Evolutionary conservation across 2,329 filamentous ascomycete genomes (phyloP), one percentile per base, ranked within the genome.

Genomic region (Aspergillus uvarum): DNA sequence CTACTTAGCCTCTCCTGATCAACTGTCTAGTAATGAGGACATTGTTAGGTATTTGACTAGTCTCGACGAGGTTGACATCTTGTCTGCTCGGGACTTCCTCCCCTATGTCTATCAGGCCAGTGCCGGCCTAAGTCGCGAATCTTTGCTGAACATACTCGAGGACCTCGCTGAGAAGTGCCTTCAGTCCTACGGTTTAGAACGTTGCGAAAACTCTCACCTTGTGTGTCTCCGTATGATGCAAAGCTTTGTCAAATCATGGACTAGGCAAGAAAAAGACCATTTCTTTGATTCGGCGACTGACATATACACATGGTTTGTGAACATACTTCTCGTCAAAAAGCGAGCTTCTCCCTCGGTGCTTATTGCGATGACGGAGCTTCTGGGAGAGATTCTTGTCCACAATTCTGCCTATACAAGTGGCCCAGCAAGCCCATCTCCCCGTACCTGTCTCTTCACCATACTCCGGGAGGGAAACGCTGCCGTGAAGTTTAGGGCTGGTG

Each of bases 281-380:
- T 79, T 96, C 2, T 83, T 82, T n/a, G 83, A 85, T 3, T 81
- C 84, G 47, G 90, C 89, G 3, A 84, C 87, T 21, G 89, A 96
- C 61, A 78, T 97, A 21, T 98, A 98, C 73, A 78, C 84, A 49
- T 91, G 92, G 79, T 89, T 95, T 65, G 83, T 92, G 51, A 85
- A 85, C 56, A 82, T 82, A 19, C 85, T 87, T 31, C 77, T 96
- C 26, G 82, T 84, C 5, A 88, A 85, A 49, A 87, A 87, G 49
- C 82, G 89, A 42, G 82, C 92, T 51, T 96, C 94, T 0, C 78
- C 87, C 2, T 82, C 80, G 59, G 85, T 89, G 1, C 88, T 93
- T 64, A 85, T 87, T 55, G 80, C 82, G 1, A 80, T 97, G 61
- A 85, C 88, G 3, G 77, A 80, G 22, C 79, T 99, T 14, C 80